Conservation (phyloP, 768 basidiomycete species). For the Leucocoprinus leucothites region DNA sequence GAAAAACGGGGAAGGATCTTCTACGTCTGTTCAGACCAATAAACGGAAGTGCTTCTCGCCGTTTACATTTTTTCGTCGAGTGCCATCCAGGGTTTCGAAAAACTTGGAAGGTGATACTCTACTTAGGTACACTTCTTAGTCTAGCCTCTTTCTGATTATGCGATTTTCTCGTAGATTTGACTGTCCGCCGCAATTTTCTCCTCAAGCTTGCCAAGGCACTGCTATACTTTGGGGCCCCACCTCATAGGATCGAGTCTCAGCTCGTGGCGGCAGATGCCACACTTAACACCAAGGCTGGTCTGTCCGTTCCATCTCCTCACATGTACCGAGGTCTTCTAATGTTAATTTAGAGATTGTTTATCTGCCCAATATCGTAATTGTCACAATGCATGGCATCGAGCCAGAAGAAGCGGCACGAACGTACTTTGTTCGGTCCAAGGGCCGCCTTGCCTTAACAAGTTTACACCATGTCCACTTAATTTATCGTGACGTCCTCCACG, state of each 20-base stretch:
- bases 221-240: conserved; percentile 91
- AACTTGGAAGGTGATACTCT: conserved; percentile 41
- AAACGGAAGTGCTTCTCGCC: background rate
- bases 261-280: conserved; percentile 76
- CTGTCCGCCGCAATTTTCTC: conserved; percentile 57
- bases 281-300: conserved; percentile 70
- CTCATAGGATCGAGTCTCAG: conserved; percentile 90
- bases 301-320: conserved; percentile 7
- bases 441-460: conserved; percentile 77
- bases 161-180: background rate
- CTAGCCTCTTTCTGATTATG: background rate
- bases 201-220: conserved; percentile 84
- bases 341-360: conserved; percentile 70
- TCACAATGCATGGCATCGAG: conserved; percentile 77
- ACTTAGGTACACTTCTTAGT: background rate
- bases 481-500: conserved; percentile 85
- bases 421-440: conserved; percentile 80
- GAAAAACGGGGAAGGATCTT: background rate
- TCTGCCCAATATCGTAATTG: conserved; percentile 73
- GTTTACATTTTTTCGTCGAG: background rate
- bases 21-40: background rate
- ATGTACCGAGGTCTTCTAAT: conserved; percentile 1
- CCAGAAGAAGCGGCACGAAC: conserved; percentile 64
- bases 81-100: conserved; percentile 18
- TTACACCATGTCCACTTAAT: conserved; percentile 80